Evolutionary conservation across 257 asterid species (phyloP), one percentile per base, ranked within the genome.

Genomic region (Solanum sejunctum): DNA sequence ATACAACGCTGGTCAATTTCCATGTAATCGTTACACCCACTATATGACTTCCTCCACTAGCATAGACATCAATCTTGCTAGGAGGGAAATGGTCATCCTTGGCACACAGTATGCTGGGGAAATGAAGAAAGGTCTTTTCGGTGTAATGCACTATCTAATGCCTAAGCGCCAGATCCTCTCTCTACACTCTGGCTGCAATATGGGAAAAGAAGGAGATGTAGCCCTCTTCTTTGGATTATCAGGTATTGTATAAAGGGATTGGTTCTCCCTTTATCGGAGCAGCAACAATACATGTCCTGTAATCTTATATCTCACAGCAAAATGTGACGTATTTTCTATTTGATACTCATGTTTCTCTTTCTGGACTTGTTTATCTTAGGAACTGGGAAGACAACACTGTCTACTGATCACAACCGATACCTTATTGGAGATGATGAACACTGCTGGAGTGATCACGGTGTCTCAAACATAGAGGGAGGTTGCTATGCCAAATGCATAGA

Each of bases 31-130:
- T 73, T 95, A 92, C 89, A 95, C 98, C 10, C 98, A 95, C 63
- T 92, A 95, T 81, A 95, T 95, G 99, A 95, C 99, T 39, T 95
- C 99, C 64, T 96, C 98, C 10, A 96, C 99, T 79, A 96, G 99
- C 93, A 90, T 96, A 90, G 98, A 96, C 90, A 43, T 96, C 85
- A 96, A 96, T 86, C 95, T 96, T 83, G 94, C 87, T 82, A 92
- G 98, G 89, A 90, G 89, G 87, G 99, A 96, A 87, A 96, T 96
- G 98, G 98, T 96, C 80, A 96, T 96, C 87, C 94, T 96, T 23
- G 99, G 99, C 64, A 96, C 98, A 64, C 99, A 92, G 83, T 95
- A 95, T 88, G 99, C 99, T 16, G 98, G 98, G 86, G 98, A 94
- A 88, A 95, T 95, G 99, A 95, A 95, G 93, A 95, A 95, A 86